Conservation (phyloP, 192 early-diverging fungal genomes). For the Allomyces arbusculus region DNA sequence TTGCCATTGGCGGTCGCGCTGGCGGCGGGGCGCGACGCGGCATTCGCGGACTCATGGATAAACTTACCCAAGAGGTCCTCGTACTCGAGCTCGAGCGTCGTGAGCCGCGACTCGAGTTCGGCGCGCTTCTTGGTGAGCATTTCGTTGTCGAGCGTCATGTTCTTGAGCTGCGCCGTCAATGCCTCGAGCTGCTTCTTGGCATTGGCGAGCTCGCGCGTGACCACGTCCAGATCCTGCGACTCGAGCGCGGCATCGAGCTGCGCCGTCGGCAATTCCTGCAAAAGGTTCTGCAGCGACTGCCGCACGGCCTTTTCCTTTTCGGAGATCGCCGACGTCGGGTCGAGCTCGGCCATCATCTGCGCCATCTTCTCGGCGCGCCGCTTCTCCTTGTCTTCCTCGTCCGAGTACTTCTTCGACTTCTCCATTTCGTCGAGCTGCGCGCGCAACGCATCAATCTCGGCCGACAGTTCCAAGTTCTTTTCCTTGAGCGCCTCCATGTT, state of each 20-base stretch:
- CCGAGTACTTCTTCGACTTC: slow-evolving; percentile 21
- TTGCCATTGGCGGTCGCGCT: too few species aligned
- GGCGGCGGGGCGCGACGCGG: too few species aligned
- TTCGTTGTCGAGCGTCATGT: slow-evolving; percentile 34
- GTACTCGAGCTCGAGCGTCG: slow-evolving; percentile 55
- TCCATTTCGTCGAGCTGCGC: slow-evolving; percentile 33
- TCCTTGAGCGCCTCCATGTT: slow-evolving; percentile 78
- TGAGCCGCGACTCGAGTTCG: slow-evolving; percentile 47
- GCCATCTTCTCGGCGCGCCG: slow-evolving; percentile 67
- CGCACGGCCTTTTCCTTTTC: slow-evolving; percentile 57
- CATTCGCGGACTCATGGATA: neutral
- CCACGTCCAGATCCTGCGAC: slow-evolving; percentile 28
- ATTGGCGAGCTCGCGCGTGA: slow-evolving; percentile 46
- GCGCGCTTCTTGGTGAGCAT: slow-evolving; percentile 31
- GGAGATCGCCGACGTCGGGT: slow-evolving; percentile 47
- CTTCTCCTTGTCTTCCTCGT: slow-evolving; percentile 51
- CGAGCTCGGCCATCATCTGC: slow-evolving; percentile 61
- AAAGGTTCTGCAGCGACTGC: slow-evolving; percentile 33
- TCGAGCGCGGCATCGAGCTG: slow-evolving; percentile 15
- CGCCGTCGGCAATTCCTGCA: neutral
- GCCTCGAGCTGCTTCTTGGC: slow-evolving; percentile 37
- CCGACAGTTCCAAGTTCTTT: slow-evolving; percentile 51
- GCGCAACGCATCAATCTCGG: slow-evolving; percentile 57
- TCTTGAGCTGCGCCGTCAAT: slow-evolving; percentile 40
- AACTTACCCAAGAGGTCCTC: slow-evolving; percentile 48